These are phyloP conservation scores for Diplodia mutila DNA, from an alignment of 2,329 filamentous ascomycete genomes.

Conservation along the genomic window DNA sequence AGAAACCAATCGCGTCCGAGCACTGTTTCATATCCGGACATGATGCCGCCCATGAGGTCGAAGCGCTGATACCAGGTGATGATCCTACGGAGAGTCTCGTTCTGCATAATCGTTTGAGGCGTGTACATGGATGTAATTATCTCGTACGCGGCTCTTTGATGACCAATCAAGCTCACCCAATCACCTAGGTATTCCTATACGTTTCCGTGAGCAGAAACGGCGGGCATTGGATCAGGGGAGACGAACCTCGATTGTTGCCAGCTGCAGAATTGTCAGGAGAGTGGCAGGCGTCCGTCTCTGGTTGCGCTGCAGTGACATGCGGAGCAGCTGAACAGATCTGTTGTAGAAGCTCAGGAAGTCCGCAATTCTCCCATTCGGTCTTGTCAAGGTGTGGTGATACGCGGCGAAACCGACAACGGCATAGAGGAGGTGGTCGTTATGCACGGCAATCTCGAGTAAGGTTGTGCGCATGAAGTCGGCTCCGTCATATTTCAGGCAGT, in stretches of 20 bases:
- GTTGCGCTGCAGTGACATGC: slow-evolving; percentile 70
- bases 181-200: slow-evolving; percentile 88
- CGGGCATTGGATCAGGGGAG: slow-evolving; percentile 2
- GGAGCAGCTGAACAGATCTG: slow-evolving; percentile 76
- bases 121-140: slow-evolving; percentile 79
- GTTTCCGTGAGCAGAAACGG: slow-evolving; percentile 24
- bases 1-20: slow-evolving; percentile 80
- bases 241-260: slow-evolving; percentile 88
- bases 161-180: slow-evolving; percentile 90
- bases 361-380: slow-evolving; percentile 72
- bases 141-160: slow-evolving; percentile 85
- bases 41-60: slow-evolving; percentile 80
- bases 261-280: slow-evolving; percentile 83
- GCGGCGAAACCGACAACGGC: slow-evolving; percentile 86
- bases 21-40: slow-evolving; percentile 76
- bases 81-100: slow-evolving; percentile 71
- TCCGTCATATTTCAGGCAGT: slow-evolving; percentile 72
- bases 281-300: slow-evolving; percentile 74
- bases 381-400: slow-evolving; percentile 77
- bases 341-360: slow-evolving; percentile 91
- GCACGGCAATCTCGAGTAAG: slow-evolving; percentile 72
- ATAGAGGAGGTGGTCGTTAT: slow-evolving; percentile 81
- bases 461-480: slow-evolving; percentile 74
- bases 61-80: slow-evolving; percentile 90
- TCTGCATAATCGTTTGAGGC: slow-evolving; percentile 72